Evolutionary conservation across 441 rosid genomes (phyloP), one percentile per base, ranked within the genome.

Genomic region (Rhodomyrtus psidioides): DNA sequence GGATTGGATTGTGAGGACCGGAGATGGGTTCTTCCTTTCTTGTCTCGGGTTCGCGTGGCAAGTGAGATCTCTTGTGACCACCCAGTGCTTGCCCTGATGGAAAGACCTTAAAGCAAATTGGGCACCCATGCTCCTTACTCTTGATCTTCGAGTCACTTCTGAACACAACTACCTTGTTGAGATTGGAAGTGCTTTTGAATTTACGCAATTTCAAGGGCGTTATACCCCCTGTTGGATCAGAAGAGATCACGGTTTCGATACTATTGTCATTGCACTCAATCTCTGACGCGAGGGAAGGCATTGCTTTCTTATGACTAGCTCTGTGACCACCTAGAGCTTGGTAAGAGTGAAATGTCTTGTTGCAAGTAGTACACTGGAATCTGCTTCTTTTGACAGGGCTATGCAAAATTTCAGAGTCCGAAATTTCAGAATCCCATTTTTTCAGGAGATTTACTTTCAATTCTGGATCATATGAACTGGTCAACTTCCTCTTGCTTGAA

Each of bases 251-350:
- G 13, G 85, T 88, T 84, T 92, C 88, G 57, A 86, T 89, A 86
- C 88, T 84, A 24, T 84, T 90, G 60, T 88, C 91, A 53, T 53
- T 85, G 85, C 85, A 86, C 65, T 85, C 91, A 62, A 84, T 57
- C 87, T 76, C n/a, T 65, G 79, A 65, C 4, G 79, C 79, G 13
- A 34, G 79, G 49, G 8, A 34, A 89, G 85, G 91, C 93, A 86
- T 89, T 91, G 82, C 81, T 88, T 90, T 94, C 34, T 87, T 92
- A 75, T 94, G 95, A 91, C 95, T 93, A 6, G 94, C 95, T 90
- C 93, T 92, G 46, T 94, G 96, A 13, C 96, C 94, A 21, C 94
- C 94, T 12, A 94, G 87, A 82, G 94, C 95, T 91, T 93, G 96
- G 90, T 93, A 93, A 12, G 96, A 94, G 27, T 87, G 93, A 85